Conservation (phyloP, 495 filamentous ascomycete species). For the Daldinia caldariorum region DNA sequence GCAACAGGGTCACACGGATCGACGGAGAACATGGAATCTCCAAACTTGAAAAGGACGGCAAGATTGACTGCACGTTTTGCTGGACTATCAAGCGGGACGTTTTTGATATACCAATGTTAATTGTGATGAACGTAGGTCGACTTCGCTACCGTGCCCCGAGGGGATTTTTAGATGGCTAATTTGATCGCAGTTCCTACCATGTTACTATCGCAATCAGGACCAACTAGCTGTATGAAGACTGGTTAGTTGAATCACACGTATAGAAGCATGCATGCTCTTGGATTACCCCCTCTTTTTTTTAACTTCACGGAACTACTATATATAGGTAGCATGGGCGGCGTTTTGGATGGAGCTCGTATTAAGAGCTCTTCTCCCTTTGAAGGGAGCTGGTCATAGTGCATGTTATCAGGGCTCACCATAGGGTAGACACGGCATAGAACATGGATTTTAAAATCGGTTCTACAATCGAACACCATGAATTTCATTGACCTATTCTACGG, state of each 20-base stretch:
- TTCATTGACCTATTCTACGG: constrained; percentile 33
- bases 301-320: constrained; percentile 24
- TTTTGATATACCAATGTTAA: constrained; percentile 98
- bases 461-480: constrained; percentile 37
- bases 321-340: constrained; percentile 47
- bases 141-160: neutral
- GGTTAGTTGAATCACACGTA: constrained; percentile 9
- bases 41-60: constrained; percentile 84
- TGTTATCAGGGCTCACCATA: constrained; percentile 36
- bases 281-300: constrained; percentile 17
- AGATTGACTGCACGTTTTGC: constrained; percentile 92
- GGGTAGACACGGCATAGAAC: constrained; percentile 45
- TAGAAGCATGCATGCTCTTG: constrained; percentile 35
- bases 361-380: constrained; percentile 37
- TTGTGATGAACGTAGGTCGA: constrained; percentile 90
- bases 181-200: constrained; percentile 58
- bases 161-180: constrained; percentile 34
- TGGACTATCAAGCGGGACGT: constrained; percentile 97
- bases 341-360: constrained; percentile 47
- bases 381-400: constrained; percentile 44
- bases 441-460: constrained; percentile 24
- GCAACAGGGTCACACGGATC: constrained; percentile 67
- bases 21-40: constrained; percentile 80
- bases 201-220: constrained; percentile 59
- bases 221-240: constrained; percentile 58